Evolutionary conservation across 179 eudicot genomes (phyloP), one percentile per base, ranked within the genome.

Genomic region (Beta corolliflora): DNA sequence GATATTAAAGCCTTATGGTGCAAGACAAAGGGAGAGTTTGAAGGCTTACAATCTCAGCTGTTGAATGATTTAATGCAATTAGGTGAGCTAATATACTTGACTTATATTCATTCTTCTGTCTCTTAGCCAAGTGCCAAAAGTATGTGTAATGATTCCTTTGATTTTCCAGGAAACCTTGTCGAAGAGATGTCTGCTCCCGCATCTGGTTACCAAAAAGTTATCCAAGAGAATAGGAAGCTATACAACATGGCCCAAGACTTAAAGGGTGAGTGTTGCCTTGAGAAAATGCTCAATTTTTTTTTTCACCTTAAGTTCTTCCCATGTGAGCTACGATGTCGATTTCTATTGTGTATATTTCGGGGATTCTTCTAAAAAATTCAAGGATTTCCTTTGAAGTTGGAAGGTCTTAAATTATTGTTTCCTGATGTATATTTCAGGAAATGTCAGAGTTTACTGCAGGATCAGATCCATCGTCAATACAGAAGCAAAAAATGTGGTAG

Each of bases 241-340:
- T 92, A 91, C 84, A 94, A 96, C 91, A 86, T 87, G 89, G 96
- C 94, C 83, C 99, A 96, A 85, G 99, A 94, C 82, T 83, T 96
- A 64, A 96, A 94, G 87, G 99, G 99, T 93, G 77, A 79, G 61
- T 36, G 67, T 15, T 18, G 18, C 46, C 46, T 2, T 14, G 10
- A 36, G 41, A 2, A 2, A 36, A 36, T 36, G 41, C 41, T 36
- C 41, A 3, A 36, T n/a, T 0, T 36, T 0, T 9, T 16, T 16
- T 7, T 65, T 12, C 75, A 41, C 19, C 19, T 16, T 13, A 7
- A 21, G 10, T 55, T 36, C 1, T n/a, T 63, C 36, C 31, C 14
- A 9, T 63, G 14, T 63, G 36, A 21, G 67, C 14, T 63, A 9
- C 12, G 44, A 29, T 64, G 31, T 36, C 46, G 2, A 53, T 14